Conservation (phyloP, 2,329 filamentous ascomycete genomes). For the Sordariomycetes sp. region DNA sequence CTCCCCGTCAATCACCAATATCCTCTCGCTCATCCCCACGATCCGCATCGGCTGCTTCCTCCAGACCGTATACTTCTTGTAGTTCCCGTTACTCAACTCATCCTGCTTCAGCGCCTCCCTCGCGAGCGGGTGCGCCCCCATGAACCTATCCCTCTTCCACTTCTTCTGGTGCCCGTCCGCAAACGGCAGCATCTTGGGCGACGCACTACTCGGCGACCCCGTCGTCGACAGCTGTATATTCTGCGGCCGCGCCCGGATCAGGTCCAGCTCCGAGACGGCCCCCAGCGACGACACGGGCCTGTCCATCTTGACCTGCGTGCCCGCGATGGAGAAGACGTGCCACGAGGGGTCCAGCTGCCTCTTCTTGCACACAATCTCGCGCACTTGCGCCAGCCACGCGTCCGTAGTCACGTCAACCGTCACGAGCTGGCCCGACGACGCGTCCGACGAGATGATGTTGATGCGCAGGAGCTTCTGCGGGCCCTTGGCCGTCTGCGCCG, state of each 20-base stretch:
- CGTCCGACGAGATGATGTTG: constrained; percentile 57
- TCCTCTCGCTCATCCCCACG: constrained; percentile 60
- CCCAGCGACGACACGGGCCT: constrained; percentile 69
- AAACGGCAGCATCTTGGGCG: constrained; percentile 49
- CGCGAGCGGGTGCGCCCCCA: constrained; percentile 53
- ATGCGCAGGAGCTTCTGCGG: constrained; percentile 59
- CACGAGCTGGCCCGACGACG: constrained; percentile 59
- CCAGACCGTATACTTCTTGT: constrained; percentile 69
- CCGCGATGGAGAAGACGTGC: constrained; percentile 68
- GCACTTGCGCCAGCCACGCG: constrained; percentile 70
- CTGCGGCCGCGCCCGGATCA: constrained; percentile 62
- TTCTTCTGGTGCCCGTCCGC: constrained; percentile 27
- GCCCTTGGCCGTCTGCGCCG: constrained; percentile 36
- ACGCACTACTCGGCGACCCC: constrained; percentile 55
- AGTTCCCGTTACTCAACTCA: constrained; percentile 39
- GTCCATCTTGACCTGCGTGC: constrained; percentile 63
- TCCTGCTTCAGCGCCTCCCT: constrained; percentile 48
- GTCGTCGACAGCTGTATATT: constrained; percentile 58
- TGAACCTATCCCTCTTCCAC: constrained; percentile 34
- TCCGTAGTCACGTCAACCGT: constrained; percentile 68
- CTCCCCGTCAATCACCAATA: constrained; percentile 71
- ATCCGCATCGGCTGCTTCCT: constrained; percentile 75
- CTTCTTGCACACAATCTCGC: constrained; percentile 66
- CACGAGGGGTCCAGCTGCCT: constrained; percentile 66
- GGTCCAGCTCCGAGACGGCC: constrained; percentile 60